Percentiles rank a stretch among this genome's conserved stretches.
phyloP scores from a whole-genome alignment of 1,139 yeast species.

The Yamadazyma sp. region DNA sequence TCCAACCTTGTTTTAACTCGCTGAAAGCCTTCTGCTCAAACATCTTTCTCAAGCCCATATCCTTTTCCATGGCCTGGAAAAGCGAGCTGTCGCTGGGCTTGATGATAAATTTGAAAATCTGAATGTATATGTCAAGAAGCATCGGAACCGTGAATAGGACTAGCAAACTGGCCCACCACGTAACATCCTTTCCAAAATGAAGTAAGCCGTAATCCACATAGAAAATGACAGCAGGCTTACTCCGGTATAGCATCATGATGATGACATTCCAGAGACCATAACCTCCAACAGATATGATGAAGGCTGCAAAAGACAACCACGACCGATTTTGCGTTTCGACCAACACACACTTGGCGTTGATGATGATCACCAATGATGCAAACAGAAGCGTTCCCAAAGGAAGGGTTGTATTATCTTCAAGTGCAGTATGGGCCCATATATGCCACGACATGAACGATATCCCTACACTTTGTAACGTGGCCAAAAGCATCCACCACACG shows the following conservation, averaged over 20 bases:
- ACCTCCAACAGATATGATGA: conserved; percentile 77
- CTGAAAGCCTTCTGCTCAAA: conserved; percentile 72
- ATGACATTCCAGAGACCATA: conserved; percentile 86
- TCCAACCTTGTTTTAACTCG: conserved; percentile 84
- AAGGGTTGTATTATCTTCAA: conserved; percentile 71
- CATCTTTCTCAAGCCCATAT: conserved; percentile 60
- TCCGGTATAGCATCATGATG: conserved; percentile 65
- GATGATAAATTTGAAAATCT: conserved; percentile 55
- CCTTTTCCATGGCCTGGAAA: conserved; percentile 76
- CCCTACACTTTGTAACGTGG: conserved; percentile 71
- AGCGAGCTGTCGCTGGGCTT: conserved; percentile 75
- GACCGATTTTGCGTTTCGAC: conserved; percentile 84
- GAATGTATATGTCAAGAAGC: conserved; percentile 62
- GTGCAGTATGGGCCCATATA: conserved; percentile 67
- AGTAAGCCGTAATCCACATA: conserved; percentile 71
- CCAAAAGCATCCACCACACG: conserved; percentile 75
- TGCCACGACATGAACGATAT: conserved; percentile 67
- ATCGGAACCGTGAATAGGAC: conserved; percentile 57
- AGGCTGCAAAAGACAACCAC: conserved; percentile 67
- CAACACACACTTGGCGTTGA: conserved; percentile 76
- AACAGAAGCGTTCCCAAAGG: conserved; percentile 79
- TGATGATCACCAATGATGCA: conserved; percentile 67
- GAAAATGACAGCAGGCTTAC: conserved; percentile 61
- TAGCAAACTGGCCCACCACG: conserved; percentile 84
- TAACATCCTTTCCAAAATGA: conserved; percentile 72